These are phyloP conservation scores for Trichosporon asahii DNA, from an alignment of 1,284 basidiomycete genomes.

Conservation along the genomic window DNA sequence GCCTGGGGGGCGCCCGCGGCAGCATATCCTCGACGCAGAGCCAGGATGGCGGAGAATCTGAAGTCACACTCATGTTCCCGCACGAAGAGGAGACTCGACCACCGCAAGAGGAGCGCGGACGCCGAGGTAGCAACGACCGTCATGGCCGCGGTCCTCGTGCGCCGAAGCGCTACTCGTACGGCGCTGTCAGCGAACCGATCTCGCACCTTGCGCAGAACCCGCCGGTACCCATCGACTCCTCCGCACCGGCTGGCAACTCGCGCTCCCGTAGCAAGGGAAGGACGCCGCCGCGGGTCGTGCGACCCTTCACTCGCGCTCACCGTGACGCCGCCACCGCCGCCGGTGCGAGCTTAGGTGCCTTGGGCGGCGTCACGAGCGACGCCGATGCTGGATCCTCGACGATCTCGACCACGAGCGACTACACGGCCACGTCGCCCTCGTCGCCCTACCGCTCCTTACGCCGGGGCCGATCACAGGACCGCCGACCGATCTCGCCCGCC, in stretches of 20 bases:
- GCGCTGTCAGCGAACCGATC: slow-evolving; percentile 5
- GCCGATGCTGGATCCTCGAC: slow-evolving; percentile 4
- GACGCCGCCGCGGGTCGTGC: slow-evolving; percentile 37
- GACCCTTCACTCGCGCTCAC: slow-evolving; percentile 20
- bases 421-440: slow-evolving; percentile 1
- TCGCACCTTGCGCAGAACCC: slow-evolving; percentile 8
- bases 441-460: neutral
- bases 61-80: slow-evolving; percentile 16
- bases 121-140: neutral
- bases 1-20: neutral
- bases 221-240: slow-evolving; percentile 1
- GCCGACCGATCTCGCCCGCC: slow-evolving; percentile 21
- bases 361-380: slow-evolving; percentile 11
- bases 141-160: neutral
- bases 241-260: slow-evolving; percentile 28
- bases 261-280: slow-evolving; percentile 37
- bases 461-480: slow-evolving; percentile 18
- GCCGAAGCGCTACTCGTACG: slow-evolving; percentile 1
- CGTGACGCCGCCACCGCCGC: slow-evolving; percentile 21
- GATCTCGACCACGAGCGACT: slow-evolving; percentile 17
- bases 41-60: slow-evolving; percentile 10
- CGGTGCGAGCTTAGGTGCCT: slow-evolving; percentile 15
- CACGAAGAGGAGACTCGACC: slow-evolving; percentile 15
- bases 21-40: neutral
- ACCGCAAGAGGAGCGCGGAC: neutral